A percentile compares a stretch with the other conserved stretches of the same genome.
Conservation (phyloP, 352 stramenopile genomes). For the Pythium periplocum region DNA sequence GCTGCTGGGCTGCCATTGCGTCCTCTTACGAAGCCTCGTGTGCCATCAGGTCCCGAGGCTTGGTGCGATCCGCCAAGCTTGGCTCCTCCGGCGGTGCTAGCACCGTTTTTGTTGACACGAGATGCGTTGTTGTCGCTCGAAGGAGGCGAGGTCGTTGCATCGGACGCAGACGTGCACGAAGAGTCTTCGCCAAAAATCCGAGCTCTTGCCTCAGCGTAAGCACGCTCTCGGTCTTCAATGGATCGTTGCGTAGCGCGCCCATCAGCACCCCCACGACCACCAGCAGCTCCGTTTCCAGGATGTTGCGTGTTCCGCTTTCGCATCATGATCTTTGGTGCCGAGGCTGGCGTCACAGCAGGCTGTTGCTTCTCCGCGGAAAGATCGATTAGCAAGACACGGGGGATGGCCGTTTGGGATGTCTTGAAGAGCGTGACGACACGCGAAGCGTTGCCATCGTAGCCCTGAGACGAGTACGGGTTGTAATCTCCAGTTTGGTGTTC, state of each 20-base stretch:
- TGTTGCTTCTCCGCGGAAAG: slow-evolving; percentile 71
- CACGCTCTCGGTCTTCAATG: slow-evolving; percentile 90
- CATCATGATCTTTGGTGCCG: slow-evolving; percentile 91
- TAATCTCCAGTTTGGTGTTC: slow-evolving; percentile 85
- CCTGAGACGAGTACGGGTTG: slow-evolving; percentile 33
- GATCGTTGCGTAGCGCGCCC: slow-evolving; percentile 49
- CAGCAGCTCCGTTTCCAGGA: slow-evolving; percentile 23
- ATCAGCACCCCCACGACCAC: slow-evolving; percentile 21
- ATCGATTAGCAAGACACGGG: slow-evolving; percentile 84
- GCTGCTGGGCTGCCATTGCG: not conserved
- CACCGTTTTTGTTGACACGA: not conserved
- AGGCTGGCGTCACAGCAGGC: slow-evolving; percentile 56
- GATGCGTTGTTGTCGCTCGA: not conserved
- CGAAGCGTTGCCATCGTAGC: slow-evolving; percentile 57
- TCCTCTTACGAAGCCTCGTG: slow-evolving; percentile 12
- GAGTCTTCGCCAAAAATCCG: slow-evolving; percentile 89
- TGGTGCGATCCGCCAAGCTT: slow-evolving; percentile 32
- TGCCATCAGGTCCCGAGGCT: slow-evolving; percentile 50
- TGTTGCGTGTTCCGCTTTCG: slow-evolving; percentile 49
- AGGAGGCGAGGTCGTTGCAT: slow-evolving; percentile 10
- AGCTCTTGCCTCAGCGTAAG: slow-evolving; percentile 92
- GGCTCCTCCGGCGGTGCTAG: not conserved
- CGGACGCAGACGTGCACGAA: slow-evolving; percentile 20
- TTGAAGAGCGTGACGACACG: slow-evolving; percentile 89
- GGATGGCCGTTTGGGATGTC: slow-evolving; percentile 69